phyloP scores from a whole-genome alignment of 495 filamentous ascomycete genomes.

The Penicillium antarcticum region DNA sequence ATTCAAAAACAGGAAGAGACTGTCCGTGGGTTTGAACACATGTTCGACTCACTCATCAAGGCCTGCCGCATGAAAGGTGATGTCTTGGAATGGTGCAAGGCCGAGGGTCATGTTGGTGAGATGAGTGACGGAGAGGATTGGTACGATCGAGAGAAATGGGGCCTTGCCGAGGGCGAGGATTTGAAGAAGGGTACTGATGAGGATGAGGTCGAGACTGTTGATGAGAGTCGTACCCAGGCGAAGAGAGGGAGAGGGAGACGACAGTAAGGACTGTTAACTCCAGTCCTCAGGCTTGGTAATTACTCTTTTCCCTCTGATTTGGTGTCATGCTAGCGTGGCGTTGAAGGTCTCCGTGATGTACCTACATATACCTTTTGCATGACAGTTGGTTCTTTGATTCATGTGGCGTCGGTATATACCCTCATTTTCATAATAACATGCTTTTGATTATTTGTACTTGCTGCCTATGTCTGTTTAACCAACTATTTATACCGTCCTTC shows the following conservation, averaged over 20 bases:
- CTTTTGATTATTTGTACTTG: not conserved
- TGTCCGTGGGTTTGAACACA: conserved; percentile 70
- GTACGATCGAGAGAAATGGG: conserved; percentile 91
- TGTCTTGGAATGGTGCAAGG: conserved; percentile 82
- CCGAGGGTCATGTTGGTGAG: conserved; percentile 81
- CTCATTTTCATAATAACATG: conserved; percentile 4
- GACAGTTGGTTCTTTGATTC: conserved; percentile 1
- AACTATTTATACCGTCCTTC: too few relatives aligned
- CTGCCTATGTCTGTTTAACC: too few relatives aligned
- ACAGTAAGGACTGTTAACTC: conserved; percentile 16
- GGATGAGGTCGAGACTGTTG: conserved; percentile 74
- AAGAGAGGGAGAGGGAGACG: conserved; percentile 49
- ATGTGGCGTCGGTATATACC: conserved; percentile 9
- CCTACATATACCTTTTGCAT: conserved; percentile 1
- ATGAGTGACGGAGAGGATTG: conserved; percentile 94
- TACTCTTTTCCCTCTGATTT: not conserved
- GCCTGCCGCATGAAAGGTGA: conserved; percentile 75
- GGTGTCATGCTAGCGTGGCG: conserved; percentile 23
- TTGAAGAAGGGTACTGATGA: conserved; percentile 90
- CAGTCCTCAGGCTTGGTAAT: not conserved
- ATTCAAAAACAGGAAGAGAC: conserved; percentile 97
- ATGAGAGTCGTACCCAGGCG: conserved; percentile 73
- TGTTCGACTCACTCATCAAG: conserved; percentile 71
- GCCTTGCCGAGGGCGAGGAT: conserved; percentile 65
- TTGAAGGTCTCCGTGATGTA: conserved; percentile 18